Percentiles rank a stretch among this genome's conserved stretches.
Conservation (phyloP, 2,329 filamentous ascomycete genomes). For the Trichoderma sp. region DNA sequence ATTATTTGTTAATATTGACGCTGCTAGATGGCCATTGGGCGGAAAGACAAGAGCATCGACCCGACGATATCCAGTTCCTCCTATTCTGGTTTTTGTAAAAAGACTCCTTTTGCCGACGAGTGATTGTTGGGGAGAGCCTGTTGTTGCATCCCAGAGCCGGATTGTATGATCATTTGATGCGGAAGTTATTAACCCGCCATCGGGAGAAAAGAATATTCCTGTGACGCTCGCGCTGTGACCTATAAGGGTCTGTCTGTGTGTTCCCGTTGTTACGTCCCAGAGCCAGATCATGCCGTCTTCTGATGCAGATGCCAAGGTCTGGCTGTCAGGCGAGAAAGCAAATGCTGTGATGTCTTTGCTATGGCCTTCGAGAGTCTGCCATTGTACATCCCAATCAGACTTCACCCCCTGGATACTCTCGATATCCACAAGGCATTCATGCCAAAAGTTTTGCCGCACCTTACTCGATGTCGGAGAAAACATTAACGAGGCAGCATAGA, state of each 20-base stretch:
- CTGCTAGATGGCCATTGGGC: background rate
- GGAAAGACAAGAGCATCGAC: background rate
- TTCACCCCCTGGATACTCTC: background rate
- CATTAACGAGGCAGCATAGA: background rate
- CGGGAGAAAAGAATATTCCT: background rate
- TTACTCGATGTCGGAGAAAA: background rate
- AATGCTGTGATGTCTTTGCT: background rate
- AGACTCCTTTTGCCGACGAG: background rate
- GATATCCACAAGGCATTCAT: background rate
- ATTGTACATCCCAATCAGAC: background rate
- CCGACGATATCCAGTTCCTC: accelerated
- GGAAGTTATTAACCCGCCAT: background rate
- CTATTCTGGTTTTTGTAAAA: background rate
- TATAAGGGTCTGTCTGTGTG: background rate
- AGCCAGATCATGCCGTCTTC: background rate
- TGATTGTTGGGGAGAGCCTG: background rate
- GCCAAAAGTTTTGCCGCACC: background rate
- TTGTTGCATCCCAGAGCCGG: background rate
- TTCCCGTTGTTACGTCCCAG: background rate
- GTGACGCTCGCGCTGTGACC: background rate
- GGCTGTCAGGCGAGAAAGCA: background rate
- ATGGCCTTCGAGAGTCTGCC: background rate
- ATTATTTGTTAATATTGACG: background rate
- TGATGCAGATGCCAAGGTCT: background rate
- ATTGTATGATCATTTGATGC: background rate